These are phyloP conservation scores for Pleurotus sapidus DNA, from an alignment of 768 basidiomycete species.

Conservation along the genomic window DNA sequence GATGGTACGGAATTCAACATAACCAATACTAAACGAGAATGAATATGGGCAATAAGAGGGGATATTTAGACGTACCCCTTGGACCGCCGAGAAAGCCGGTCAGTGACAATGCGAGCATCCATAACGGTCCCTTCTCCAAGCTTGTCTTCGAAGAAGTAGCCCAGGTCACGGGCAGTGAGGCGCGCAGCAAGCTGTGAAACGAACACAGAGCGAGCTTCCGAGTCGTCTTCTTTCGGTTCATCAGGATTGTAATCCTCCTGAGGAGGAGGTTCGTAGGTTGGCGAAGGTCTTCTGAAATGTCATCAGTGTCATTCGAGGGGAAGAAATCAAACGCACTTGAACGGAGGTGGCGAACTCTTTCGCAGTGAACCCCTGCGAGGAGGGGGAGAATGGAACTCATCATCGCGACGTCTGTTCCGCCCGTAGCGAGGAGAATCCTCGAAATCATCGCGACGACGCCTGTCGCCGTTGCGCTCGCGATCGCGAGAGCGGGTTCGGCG, in stretches of 20 bases:
- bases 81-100: slow-evolving; percentile 91
- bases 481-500: slow-evolving; percentile 54
- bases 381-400: slow-evolving; percentile 28
- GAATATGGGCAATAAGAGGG: background rate
- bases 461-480: slow-evolving; percentile 44
- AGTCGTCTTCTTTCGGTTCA: slow-evolving; percentile 92
- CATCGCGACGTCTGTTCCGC: slow-evolving; percentile 41
- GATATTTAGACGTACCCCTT: slow-evolving; percentile 71
- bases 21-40: slow-evolving; percentile 73
- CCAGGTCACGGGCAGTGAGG: slow-evolving; percentile 94
- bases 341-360: slow-evolving; percentile 41
- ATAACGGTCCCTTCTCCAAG: slow-evolving; percentile 91
- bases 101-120: slow-evolving; percentile 95
- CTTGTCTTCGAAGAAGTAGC: slow-evolving; percentile 98
- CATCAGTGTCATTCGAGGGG: slow-evolving; percentile 5
- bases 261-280: slow-evolving; percentile 61
- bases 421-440: slow-evolving; percentile 51
- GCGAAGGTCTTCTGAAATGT: slow-evolving; percentile 61
- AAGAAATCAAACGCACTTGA: slow-evolving; percentile 35
- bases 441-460: slow-evolving; percentile 55
- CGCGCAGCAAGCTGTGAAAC: slow-evolving; percentile 97
- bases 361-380: slow-evolving; percentile 30
- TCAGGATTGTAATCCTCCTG: slow-evolving; percentile 79
- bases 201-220: slow-evolving; percentile 97
- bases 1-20: slow-evolving; percentile 92